Percentiles rank a stretch among this genome's conserved stretches.
Evolutionary conservation across 768 basidiomycete species (phyloP).

Genomic region (Zangia roseola): DNA sequence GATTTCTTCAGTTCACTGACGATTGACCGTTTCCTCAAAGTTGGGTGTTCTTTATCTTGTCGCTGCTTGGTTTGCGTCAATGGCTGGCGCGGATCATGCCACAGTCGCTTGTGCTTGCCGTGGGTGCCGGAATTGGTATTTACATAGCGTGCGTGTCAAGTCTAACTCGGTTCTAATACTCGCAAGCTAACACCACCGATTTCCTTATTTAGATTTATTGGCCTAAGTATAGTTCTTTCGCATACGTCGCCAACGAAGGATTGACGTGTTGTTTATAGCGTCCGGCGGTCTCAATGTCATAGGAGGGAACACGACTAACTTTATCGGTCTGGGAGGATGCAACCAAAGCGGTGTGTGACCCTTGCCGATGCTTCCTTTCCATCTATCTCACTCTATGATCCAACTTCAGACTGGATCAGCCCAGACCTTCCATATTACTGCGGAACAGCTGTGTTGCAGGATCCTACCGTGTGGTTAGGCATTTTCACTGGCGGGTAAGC

Average conservation of each 20-base stretch:
- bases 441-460: conserved; percentile 58
- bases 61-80: conserved; percentile 80
- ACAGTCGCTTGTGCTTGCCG: conserved; percentile 79
- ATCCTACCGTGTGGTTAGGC: conserved; percentile 85
- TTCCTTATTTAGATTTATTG: conserved; percentile 57
- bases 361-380: conserved; percentile 1
- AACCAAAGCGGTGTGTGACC: conserved; percentile 41
- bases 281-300: conserved; percentile 70
- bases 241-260: background rate
- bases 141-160: conserved; percentile 69
- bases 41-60: conserved; percentile 80
- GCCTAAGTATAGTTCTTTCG: conserved; percentile 49
- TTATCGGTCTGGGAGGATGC: conserved; percentile 80
- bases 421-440: conserved; percentile 58
- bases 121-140: conserved; percentile 84
- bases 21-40: conserved; percentile 33
- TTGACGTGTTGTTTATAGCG: conserved; percentile 37
- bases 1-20: background rate
- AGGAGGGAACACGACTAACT: conserved; percentile 66
- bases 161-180: conserved; percentile 2
- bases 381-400: conserved; percentile 8
- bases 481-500: conserved; percentile 78
- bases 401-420: conserved; percentile 41
- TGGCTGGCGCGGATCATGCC: conserved; percentile 91
- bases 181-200: background rate